Base-by-base conservation (phyloP, 495 filamentous ascomycete genomes). In the Amniculicola lignicola region DNA sequence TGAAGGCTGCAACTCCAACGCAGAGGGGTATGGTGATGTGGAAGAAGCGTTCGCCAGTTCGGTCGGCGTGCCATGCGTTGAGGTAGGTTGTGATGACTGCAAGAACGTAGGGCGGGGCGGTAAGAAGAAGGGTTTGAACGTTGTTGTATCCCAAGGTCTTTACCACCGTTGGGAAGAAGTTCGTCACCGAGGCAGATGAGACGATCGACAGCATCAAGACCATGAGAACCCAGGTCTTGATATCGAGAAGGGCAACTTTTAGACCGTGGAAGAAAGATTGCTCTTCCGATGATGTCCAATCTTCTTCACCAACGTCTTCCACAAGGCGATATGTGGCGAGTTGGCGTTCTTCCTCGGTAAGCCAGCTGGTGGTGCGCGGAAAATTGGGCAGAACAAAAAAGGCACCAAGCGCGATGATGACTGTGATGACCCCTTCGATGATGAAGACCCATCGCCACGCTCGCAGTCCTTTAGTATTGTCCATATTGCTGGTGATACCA, bases 111-210 rank as follows among this genome's bases (percentile, higher is more conserved):
- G 72, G 75, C 0, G 89, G 89, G 0, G 82, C 85, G 3, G 87
- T 91, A 23, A 94, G 78, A 2, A 90, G 79, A 9, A 93, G 81
- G 0, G 89, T 84, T 16, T 75, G 65, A 57, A 89, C 82, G n/a
- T 79, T 79, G 58, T 66, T 71, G 63, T 83, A 89, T 6, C 82
- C 77, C 4, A 95, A 75, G 1, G 88, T 91, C 35, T 78, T 74
- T 27, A 93, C 88, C 19, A 95, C 86, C 12, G 88, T 86, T 0
- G 89, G 89, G 73, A 94, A 92, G 78, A 93, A 93, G 69, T 93
- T 91, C n/a, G 87, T 89, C 7, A 89, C 83, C 2, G 85, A 84
- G 43, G 81, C 83, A 23, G 82, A 80, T 23, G 83, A 79, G 12
- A 88, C 82, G 67, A 89, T 85, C 63, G 84, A 81, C 41, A 89